Percentiles rank a stretch among this genome's conserved stretches.
phyloP scores from a whole-genome alignment of 352 stramenopile genomes.

The Phytophthora meadii region DNA sequence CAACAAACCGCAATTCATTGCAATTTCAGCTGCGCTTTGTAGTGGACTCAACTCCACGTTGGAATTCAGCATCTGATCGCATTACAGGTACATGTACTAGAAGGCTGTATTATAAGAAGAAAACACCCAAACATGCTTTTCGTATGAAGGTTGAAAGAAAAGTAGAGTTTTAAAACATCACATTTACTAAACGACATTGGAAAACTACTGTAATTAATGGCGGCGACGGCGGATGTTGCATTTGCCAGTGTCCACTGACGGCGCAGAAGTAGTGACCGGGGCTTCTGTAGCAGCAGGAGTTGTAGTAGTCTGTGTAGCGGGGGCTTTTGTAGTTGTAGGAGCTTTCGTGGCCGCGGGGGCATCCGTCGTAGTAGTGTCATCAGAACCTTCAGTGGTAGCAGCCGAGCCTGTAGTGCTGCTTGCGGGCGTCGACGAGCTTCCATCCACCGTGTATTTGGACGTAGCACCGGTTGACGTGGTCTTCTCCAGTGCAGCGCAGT shows the following conservation, averaged over 20 bases:
- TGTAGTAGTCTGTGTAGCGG: conserved; percentile 12
- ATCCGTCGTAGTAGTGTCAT: conserved; percentile 8
- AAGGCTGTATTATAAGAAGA: neutral
- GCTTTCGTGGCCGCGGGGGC: conserved; percentile 1
- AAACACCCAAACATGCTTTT: neutral
- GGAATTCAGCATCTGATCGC: conserved; percentile 12
- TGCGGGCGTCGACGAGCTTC: conserved; percentile 17
- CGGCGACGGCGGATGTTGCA: conserved; percentile 18
- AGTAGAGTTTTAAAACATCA: neutral
- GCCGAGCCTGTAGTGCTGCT: conserved; percentile 11
- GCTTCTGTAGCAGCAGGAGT: conserved; percentile 11
- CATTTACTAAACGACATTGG: conserved; percentile 9
- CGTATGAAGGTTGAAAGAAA: too few species aligned
- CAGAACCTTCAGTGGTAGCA: conserved; percentile 6
- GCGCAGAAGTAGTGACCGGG: conserved; percentile 7
- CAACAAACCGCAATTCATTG: neutral
- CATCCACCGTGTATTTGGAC: conserved; percentile 18
- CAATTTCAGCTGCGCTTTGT: neutral
- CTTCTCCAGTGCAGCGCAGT: conserved; percentile 30
- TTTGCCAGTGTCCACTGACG: conserved; percentile 8
- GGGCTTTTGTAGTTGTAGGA: conserved; percentile 10
- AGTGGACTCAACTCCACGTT: conserved; percentile 7
- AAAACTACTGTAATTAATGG: conserved; percentile 1
- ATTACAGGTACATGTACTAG: conserved; percentile 10
- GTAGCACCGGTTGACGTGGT: conserved; percentile 16